phyloP scores from a whole-genome alignment of 148 eudicot species.

The Mesembryanthemum crystallinum region DNA sequence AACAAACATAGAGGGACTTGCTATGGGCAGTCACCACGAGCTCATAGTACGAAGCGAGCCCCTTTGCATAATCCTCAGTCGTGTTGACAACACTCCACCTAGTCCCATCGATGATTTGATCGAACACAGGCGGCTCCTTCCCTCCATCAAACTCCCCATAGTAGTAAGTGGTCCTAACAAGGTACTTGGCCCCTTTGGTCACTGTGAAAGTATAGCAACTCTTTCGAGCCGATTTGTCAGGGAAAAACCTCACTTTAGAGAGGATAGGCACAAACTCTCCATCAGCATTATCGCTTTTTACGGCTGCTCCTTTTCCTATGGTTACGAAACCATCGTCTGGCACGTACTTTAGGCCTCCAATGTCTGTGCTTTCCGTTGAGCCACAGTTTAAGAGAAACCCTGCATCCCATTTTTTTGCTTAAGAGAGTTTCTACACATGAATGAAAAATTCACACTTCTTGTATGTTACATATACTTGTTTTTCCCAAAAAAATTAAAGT shows the following conservation, averaged over 20 bases:
- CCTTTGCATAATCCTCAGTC: constrained; percentile 54
- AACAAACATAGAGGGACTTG: constrained; percentile 47
- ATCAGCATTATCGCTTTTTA: constrained; percentile 18
- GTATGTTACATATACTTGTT: neutral
- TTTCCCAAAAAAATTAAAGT: too few species aligned
- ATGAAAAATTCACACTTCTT: too few species aligned
- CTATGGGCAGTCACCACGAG: constrained; percentile 45
- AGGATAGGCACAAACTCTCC: constrained; percentile 43
- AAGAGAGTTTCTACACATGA: too few species aligned
- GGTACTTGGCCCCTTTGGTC: constrained; percentile 43
- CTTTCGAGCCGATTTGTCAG: constrained; percentile 44
- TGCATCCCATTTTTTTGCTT: constrained; percentile 19
- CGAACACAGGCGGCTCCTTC: constrained; percentile 65
- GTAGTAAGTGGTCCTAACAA: constrained; percentile 60
- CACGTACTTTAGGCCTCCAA: constrained; percentile 40
- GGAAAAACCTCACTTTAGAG: constrained; percentile 57
- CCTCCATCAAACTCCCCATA: constrained; percentile 84
- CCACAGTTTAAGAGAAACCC: constrained; percentile 73
- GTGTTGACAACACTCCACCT: constrained; percentile 77
- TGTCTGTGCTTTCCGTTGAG: constrained; percentile 22
- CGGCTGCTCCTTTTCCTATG: constrained; percentile 46
- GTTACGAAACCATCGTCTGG: constrained; percentile 47
- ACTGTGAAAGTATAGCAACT: constrained; percentile 60
- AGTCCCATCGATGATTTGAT: constrained; percentile 80
- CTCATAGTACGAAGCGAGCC: constrained; percentile 71